Conservation (phyloP, 345 rosid genomes). For the Salix caprea region DNA sequence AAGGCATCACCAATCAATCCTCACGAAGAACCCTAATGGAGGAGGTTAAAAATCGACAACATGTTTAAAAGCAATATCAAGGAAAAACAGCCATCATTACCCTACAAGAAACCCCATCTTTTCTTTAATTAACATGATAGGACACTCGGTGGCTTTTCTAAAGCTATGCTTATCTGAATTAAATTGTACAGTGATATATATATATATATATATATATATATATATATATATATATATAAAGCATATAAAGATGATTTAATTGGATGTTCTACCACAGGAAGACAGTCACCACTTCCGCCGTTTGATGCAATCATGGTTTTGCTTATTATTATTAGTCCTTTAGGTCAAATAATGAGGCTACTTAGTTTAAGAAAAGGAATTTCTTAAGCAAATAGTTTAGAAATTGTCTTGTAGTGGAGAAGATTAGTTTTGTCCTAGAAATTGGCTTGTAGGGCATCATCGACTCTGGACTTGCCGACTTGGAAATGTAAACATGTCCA, state of each 20-base stretch:
- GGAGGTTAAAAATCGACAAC: not conserved
- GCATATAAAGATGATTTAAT: slow-evolving; percentile 16
- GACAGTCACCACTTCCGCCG: slow-evolving; percentile 62
- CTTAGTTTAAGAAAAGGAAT: not conserved
- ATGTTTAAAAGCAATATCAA: not conserved
- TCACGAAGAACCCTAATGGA: not conserved
- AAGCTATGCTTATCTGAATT: slow-evolving; percentile 18
- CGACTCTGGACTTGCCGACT: no score
- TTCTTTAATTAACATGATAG: not conserved
- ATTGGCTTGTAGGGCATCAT: no score
- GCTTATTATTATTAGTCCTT: slow-evolving; percentile 16
- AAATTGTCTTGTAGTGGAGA: slow-evolving; percentile 41
- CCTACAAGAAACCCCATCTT: not conserved
- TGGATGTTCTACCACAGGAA: slow-evolving; percentile 26
- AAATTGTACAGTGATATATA: not conserved
- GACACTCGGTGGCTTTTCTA: slow-evolving; percentile 22
- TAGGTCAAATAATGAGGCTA: slow-evolving; percentile 38
- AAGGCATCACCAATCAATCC: not conserved
- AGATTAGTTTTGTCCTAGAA: not conserved
- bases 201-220: no score
- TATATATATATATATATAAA: not conserved
- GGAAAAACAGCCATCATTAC: not conserved
- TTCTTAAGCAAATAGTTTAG: slow-evolving; percentile 15
- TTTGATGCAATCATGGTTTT: slow-evolving; percentile 37
- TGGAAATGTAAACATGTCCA: no score